Base-by-base conservation (phyloP, 176 grass and related monocot genomes). In the Aegilops tauschii region DNA sequence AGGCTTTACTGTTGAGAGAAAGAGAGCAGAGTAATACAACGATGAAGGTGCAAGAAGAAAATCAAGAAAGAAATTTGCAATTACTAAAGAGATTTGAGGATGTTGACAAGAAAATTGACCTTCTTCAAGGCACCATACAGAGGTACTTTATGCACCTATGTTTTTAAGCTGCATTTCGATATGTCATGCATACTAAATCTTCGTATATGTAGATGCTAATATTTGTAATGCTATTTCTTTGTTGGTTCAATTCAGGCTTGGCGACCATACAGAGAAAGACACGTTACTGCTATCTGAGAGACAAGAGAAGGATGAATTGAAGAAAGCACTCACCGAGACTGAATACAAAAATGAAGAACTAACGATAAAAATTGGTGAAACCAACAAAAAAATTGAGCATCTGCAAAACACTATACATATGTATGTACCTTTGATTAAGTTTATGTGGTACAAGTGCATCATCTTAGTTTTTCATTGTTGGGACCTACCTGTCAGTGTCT, bases 231-330 rank as follows among this genome's bases (percentile, higher is more conserved):
- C 63, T 9, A 71, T 77, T 30, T 83, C 49, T 78, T 68, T 70
- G 27, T 34, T 37, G 69, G 35, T 69, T 83, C 9, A 36, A 77
- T 90, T 82, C 65, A 90, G 88, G 79, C 65, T 90, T 83, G 88
- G 88, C 12, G 88, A 90, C 64, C 81, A 90, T 78, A 79, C 88
- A 83, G 58, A 27, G 3, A 90, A 83, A 86, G 84, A 90, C 12
- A 65, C 32, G 73, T 79, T 90, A 58, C 65, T 91, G 77, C 61
- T 85, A 69, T 91, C 77, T 68, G 89, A 91, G 82, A 88, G 62
- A 88, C 77, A 12, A 76, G 89, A 91, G 81, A 91, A 92, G 78
- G 87, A 87, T 83, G 87, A 71, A 40, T 23, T 89, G 70, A 92
- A 87, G 72, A 90, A 90, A 92, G 74, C 82, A 69, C 88, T 89